Evolutionary conservation across 2,329 filamentous ascomycete species (phyloP).

Genomic region (Zymoseptoria crescenta): DNA sequence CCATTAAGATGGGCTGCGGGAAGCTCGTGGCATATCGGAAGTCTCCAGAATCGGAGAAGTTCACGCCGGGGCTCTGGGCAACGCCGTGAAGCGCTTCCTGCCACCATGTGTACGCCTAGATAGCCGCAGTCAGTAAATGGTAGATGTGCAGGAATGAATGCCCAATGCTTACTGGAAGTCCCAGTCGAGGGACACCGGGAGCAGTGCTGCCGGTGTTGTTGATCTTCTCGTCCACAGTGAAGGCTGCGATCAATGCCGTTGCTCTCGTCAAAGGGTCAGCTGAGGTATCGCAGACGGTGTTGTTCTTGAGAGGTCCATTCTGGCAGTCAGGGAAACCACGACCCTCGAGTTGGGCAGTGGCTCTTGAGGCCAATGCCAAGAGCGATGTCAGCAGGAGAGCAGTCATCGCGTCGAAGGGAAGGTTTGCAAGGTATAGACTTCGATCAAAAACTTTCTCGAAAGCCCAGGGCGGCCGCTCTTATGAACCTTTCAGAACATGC

Average conservation of each 20-base stretch:
- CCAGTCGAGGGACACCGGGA: conserved; percentile 48
- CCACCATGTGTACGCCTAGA: conserved; percentile 51
- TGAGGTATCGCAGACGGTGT: conserved; percentile 44
- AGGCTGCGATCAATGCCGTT: conserved; percentile 42
- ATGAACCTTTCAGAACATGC: background rate
- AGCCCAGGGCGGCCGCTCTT: background rate
- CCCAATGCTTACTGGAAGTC: conserved; percentile 35
- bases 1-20: conserved; percentile 55
- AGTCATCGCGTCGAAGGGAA: conserved; percentile 1
- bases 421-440: background rate
- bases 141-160: background rate
- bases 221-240: conserved; percentile 47
- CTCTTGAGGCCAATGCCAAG: conserved; percentile 5
- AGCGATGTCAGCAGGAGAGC: conserved; percentile 2
- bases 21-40: conserved; percentile 58
- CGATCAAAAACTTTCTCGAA: background rate
- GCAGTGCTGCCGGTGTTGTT: conserved; percentile 44
- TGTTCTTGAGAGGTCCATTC: conserved; percentile 44
- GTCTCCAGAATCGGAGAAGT: conserved; percentile 45
- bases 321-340: conserved; percentile 42
- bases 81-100: conserved; percentile 57
- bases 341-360: conserved; percentile 12
- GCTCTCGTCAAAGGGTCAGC: conserved; percentile 27
- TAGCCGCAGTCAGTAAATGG: background rate
- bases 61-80: conserved; percentile 35